Percentiles rank a stretch among this genome's conserved stretches.
Conservation (phyloP, 2,329 filamentous ascomycete genomes). For the Monosporascus sp. region DNA sequence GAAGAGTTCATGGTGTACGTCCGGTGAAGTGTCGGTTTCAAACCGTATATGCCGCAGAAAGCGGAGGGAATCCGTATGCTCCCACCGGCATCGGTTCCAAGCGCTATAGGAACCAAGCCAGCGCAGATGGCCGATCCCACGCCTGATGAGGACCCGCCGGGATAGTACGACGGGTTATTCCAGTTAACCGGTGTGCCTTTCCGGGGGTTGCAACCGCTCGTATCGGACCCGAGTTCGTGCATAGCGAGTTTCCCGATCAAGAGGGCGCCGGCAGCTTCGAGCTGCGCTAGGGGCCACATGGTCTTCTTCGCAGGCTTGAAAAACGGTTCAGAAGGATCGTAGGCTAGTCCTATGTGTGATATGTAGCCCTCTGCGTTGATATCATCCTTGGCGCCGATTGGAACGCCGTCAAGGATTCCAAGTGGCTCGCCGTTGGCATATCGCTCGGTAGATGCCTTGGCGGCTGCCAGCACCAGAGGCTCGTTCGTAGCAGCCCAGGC, state of each 20-base stretch:
- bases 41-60: conserved; percentile 75
- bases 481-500: conserved; percentile 67
- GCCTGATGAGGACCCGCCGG: conserved; percentile 76
- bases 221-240: conserved; percentile 77
- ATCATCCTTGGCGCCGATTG: conserved; percentile 81
- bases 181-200: conserved; percentile 75
- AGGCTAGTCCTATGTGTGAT: conserved; percentile 58
- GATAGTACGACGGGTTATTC: conserved; percentile 70
- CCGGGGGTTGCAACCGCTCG: conserved; percentile 74
- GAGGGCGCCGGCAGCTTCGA: conserved; percentile 70
- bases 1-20: conserved; percentile 51
- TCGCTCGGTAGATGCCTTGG: conserved; percentile 66
- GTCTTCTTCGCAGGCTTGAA: conserved; percentile 52
- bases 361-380: conserved; percentile 66
- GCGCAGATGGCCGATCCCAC: conserved; percentile 64
- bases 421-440: conserved; percentile 63
- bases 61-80: conserved; percentile 68
- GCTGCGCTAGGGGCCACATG: conserved; percentile 64
- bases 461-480: conserved; percentile 60
- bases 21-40: conserved; percentile 74
- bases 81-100: conserved; percentile 73
- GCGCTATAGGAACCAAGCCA: conserved; percentile 68
- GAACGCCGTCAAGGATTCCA: conserved; percentile 73
- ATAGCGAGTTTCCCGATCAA: conserved; percentile 72
- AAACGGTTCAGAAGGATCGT: conserved; percentile 47